These are phyloP conservation scores for Exidia glandulosa DNA, from an alignment of 768 basidiomycete genomes.

Conservation along the genomic window DNA sequence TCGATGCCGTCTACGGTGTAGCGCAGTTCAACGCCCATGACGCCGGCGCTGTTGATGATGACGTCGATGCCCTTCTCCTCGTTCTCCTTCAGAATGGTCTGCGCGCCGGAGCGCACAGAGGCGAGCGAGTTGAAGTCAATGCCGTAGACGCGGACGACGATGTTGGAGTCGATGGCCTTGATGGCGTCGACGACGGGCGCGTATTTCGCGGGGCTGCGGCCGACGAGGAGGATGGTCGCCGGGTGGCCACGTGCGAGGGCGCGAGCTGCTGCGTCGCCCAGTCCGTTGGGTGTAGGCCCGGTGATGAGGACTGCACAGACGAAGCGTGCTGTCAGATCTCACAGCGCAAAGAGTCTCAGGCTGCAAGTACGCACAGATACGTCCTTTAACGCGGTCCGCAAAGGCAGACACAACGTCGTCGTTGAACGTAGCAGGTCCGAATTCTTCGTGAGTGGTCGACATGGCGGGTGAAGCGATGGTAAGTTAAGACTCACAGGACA, in stretches of 20 bases:
- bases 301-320: neutral
- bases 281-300: neutral
- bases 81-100: neutral
- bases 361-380: neutral
- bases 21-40: neutral
- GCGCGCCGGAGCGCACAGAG: neutral
- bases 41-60: neutral
- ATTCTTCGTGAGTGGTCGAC: too few relatives aligned
- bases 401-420: neutral
- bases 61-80: neutral
- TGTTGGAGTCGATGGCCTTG: neutral
- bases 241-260: neutral
- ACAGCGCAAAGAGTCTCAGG: neutral
- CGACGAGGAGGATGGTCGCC: neutral
- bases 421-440: neutral
- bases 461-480: too few relatives aligned
- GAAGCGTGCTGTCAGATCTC: neutral
- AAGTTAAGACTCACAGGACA: too few relatives aligned
- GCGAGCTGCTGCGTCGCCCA: neutral
- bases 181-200: neutral
- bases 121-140: neutral
- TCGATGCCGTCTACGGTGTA: neutral
- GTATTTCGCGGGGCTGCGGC: neutral
- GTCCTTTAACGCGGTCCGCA: neutral
- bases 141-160: neutral